phyloP scores from a whole-genome alignment of 805 yeast genomes.

The Cyberlindnera nakhonratchasimensis region DNA sequence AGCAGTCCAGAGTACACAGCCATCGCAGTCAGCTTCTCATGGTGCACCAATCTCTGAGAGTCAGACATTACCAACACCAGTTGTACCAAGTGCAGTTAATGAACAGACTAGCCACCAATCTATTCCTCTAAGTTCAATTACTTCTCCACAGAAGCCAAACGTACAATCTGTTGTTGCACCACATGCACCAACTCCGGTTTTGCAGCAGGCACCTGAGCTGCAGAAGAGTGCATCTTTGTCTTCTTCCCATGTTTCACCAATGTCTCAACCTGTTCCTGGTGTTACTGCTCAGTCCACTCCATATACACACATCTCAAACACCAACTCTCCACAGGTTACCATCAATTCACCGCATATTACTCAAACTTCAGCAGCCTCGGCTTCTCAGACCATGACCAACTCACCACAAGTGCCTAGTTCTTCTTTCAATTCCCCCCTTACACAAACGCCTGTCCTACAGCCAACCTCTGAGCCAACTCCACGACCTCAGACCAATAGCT shows the following conservation, averaged over 20 bases:
- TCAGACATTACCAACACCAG: not conserved
- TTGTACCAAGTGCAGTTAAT: no score
- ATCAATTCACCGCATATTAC: not conserved
- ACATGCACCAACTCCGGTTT: not conserved
- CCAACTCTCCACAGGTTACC: constrained; percentile 4
- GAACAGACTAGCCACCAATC: no score
- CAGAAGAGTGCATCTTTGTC: constrained; percentile 2
- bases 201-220: constrained; percentile 8
- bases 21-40: no score
- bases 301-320: not conserved
- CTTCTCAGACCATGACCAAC: not conserved
- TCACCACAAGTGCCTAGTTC: not conserved
- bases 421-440: not conserved
- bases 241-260: not conserved
- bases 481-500: no score
- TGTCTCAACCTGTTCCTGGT: not conserved
- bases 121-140: no score
- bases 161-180: not conserved
- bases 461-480: no score
- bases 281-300: constrained; percentile 9
- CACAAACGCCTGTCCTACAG: constrained; percentile 1
- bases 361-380: not conserved
- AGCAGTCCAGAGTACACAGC: not conserved
- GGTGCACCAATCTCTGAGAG: no score
- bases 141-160: not conserved